Evolutionary conservation across 75 land plant species (phyloP).

Genomic region (Selaginella moellendorffii): DNA sequence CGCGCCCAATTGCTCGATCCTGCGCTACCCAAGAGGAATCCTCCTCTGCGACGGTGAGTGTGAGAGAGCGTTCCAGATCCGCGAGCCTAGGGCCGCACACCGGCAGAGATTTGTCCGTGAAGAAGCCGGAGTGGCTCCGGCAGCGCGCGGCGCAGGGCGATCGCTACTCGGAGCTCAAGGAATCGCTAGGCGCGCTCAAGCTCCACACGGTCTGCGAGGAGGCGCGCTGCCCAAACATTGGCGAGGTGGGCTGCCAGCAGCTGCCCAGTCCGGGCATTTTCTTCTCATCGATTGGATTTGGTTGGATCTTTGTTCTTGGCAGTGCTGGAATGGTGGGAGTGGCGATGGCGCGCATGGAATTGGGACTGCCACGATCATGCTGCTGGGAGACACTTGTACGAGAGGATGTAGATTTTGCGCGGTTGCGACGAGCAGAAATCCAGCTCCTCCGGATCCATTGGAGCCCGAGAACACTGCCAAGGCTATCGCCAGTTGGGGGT

Average conservation of each 20-base stretch:
- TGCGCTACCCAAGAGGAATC: too few species aligned
- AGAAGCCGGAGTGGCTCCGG: constrained; percentile 87
- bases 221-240: constrained; percentile 95
- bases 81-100: constrained; percentile 73
- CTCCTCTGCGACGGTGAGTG: too few species aligned
- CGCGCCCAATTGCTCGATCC: too few species aligned
- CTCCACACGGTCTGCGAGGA: constrained; percentile 91
- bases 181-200: constrained; percentile 45
- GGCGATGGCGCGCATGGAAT: constrained; percentile 68
- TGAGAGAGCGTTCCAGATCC: too few species aligned
- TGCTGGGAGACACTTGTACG: constrained; percentile 91
- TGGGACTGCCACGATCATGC: constrained; percentile 94
- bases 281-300: not conserved
- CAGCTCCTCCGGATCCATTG: constrained; percentile 84
- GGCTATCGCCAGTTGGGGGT: constrained; percentile 99
- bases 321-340: constrained; percentile 94
- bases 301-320: not conserved
- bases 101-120: constrained; percentile 68
- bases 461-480: constrained; percentile 88
- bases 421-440: constrained; percentile 79
- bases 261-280: not conserved
- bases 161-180: constrained; percentile 43
- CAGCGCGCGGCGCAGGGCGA: constrained; percentile 85
- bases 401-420: constrained; percentile 95
- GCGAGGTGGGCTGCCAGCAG: constrained; percentile 37